These are phyloP conservation scores for Melastoma malabathricum DNA, from an alignment of 345 rosid genomes.

Conservation along the genomic window DNA sequence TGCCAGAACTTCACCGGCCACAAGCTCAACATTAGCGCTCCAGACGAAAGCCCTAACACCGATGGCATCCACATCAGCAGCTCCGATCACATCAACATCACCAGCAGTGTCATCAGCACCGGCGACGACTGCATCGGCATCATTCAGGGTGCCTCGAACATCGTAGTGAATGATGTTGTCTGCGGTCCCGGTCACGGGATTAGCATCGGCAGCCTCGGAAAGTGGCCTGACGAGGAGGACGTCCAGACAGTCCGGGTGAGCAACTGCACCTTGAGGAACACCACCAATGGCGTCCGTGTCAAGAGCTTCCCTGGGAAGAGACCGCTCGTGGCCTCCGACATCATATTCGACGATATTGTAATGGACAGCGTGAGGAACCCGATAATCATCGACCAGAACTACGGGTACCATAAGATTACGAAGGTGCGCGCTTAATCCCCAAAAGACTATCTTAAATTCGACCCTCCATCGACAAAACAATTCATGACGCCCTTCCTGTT, in stretches of 20 bases:
- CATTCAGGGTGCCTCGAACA: conserved; percentile 18
- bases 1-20: conserved; percentile 9
- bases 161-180: conserved; percentile 8
- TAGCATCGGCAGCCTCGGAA: conserved; percentile 38
- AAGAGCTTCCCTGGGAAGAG: conserved; percentile 14
- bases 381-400: conserved; percentile 26
- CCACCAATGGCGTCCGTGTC: conserved; percentile 29
- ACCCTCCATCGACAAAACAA: neutral
- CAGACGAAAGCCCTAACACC: conserved; percentile 38
- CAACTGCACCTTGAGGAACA: conserved; percentile 19
- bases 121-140: conserved; percentile 40
- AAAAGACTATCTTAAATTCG: neutral
- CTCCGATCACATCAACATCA: conserved; percentile 7
- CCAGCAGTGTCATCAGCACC: conserved; percentile 18
- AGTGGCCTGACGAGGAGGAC: conserved; percentile 14
- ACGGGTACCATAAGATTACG: conserved; percentile 6
- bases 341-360: conserved; percentile 21
- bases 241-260: conserved; percentile 19
- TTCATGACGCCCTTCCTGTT: neutral
- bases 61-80: conserved; percentile 36
- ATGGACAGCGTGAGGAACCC: conserved; percentile 23
- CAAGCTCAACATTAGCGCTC: conserved; percentile 34
- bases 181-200: conserved; percentile 49
- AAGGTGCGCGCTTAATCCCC: neutral
- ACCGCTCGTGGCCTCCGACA: conserved; percentile 13